Base-by-base conservation (phyloP, 495 filamentous ascomycete genomes). In the Aspergillus nanangensis region DNA sequence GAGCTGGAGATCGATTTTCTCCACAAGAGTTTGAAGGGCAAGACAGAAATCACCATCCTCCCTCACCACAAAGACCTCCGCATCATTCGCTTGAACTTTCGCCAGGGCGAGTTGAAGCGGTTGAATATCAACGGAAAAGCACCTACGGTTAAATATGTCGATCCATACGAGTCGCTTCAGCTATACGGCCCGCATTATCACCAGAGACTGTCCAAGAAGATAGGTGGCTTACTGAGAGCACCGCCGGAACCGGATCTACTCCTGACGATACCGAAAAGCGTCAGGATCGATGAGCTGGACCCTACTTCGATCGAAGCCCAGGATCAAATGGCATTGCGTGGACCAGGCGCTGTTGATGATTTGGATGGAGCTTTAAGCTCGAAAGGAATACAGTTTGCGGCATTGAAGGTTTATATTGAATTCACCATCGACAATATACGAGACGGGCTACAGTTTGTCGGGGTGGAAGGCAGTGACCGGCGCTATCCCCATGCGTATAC, bases 401-500 rank as follows among this genome's bases (percentile, higher is more conserved):
- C 83, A 17, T 48, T 89, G 18, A 73, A 59, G 14, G 58, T 88
- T 15, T 61, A 66, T 32, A 86, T 96, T 47, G 84, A 91, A 42
- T 99, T 93, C 56, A 65, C 70, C 11, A 76, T 88, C 5, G 81
- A 82, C 44, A 75, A 77, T 32, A 79, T 90, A 47, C 75, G 86
- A 23, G 93, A 97, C 63, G 93, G 90, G 15, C 62, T 97, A 40
- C 88, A 94, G 27, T 97, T 95, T 65, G 87, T 93, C 19, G 94
- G 93, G 2, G 74, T 88, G 23, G 82, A 86, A 38, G 80, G 82
- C 37, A 81, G 80, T 13, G 91, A 96, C 56, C 58, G 66, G 38
- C 77, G 90, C 49, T 97, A 91, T 57, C 91, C 93, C 1, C 90
- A 97, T 62, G 84, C 86, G 1, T 99, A 91, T 60, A 92, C 94